These are phyloP conservation scores for Hygrocybe coccinea DNA, from an alignment of 768 basidiomycete species.

Conservation along the genomic window DNA sequence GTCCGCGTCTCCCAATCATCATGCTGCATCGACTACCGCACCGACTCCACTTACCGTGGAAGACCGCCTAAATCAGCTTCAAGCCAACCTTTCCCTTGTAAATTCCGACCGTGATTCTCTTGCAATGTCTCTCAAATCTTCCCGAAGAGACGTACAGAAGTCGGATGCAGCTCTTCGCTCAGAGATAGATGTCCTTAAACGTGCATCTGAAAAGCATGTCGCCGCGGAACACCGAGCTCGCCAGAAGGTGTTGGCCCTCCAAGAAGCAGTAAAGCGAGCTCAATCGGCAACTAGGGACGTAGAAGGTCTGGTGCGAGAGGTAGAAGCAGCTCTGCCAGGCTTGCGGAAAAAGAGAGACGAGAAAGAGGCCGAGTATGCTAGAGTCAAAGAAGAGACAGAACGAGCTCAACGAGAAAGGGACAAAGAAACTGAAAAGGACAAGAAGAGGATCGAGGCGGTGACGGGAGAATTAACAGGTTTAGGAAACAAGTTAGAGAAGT, in stretches of 20 bases:
- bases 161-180: conserved; percentile 73
- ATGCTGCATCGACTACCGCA: conserved; percentile 33
- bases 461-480: conserved; percentile 35
- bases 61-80: conserved; percentile 62
- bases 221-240: conserved; percentile 72
- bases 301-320: conserved; percentile 44
- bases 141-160: conserved; percentile 78
- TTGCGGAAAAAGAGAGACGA: conserved; percentile 12
- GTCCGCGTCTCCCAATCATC: conserved; percentile 27
- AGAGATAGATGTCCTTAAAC: conserved; percentile 81
- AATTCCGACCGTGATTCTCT: conserved; percentile 66
- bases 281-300: conserved; percentile 44
- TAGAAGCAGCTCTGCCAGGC: conserved; percentile 42
- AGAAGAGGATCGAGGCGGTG: conserved; percentile 5
- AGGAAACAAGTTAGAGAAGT: conserved; percentile 61
- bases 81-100: conserved; percentile 58
- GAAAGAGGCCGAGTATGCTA: conserved; percentile 40
- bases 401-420: conserved; percentile 44
- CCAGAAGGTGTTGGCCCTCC: conserved; percentile 82
- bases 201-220: conserved; percentile 70
- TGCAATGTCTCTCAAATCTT: conserved; percentile 63
- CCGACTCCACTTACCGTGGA: conserved; percentile 45
- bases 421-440: conserved; percentile 34
- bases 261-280: conserved; percentile 82
- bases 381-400: conserved; percentile 36